Evolutionary conservation across 2,329 filamentous ascomycete species (phyloP).

Genomic region (Drechslera avenae): DNA sequence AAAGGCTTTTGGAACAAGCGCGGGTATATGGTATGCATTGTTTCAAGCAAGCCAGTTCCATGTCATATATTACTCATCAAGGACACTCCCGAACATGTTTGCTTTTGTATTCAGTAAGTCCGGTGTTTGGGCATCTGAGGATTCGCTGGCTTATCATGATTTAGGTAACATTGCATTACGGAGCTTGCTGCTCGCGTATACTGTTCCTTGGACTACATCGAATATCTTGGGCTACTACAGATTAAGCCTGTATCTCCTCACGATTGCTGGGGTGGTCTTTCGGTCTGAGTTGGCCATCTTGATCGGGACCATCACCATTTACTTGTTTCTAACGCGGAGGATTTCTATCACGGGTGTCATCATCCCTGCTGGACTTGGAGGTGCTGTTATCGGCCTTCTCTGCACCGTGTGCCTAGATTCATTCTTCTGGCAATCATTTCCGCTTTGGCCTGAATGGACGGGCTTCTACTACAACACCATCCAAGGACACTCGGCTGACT

Average conservation of each 20-base stretch:
- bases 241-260: constrained; percentile 74
- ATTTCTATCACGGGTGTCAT: constrained; percentile 63
- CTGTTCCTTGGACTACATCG: constrained; percentile 42
- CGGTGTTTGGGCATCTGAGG: too few species aligned
- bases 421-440: constrained; percentile 83
- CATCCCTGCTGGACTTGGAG: constrained; percentile 68
- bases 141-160: not conserved
- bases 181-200: constrained; percentile 56
- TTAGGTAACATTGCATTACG: constrained; percentile 69
- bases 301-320: constrained; percentile 69
- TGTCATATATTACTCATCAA: constrained; percentile 86
- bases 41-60: constrained; percentile 89
- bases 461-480: constrained; percentile 93
- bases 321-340: constrained; percentile 64
- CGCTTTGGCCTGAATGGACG: constrained; percentile 85
- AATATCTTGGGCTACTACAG: constrained; percentile 58
- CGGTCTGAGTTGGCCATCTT: constrained; percentile 87
- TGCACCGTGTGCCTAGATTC: constrained; percentile 81
- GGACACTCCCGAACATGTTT: constrained; percentile 95
- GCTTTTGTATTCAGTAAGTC: constrained; percentile 81
- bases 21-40: constrained; percentile 78
- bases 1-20: constrained; percentile 68
- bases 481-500: constrained; percentile 78
- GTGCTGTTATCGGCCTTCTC: constrained; percentile 68
- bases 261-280: constrained; percentile 81